Evolutionary conservation across 306 rosid genomes (phyloP), one percentile per base, ranked within the genome.

Genomic region (Quercus wislizeni): DNA sequence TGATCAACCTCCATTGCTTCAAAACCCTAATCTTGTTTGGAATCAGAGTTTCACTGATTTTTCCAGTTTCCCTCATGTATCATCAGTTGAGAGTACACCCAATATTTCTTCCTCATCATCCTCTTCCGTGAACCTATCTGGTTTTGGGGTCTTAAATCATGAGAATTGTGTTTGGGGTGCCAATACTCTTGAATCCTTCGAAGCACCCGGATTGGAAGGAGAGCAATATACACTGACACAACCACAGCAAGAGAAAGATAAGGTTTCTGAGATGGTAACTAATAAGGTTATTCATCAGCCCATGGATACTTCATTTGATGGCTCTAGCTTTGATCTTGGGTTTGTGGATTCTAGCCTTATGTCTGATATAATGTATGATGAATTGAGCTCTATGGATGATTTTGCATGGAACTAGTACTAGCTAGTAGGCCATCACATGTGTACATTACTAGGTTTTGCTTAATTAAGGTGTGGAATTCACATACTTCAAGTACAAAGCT

Each of bases 321-420:
- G 75, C 61, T 78, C 84, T 75, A 80, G 77, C 84, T 81, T 92
- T 81, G 94, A 92, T 72, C 84, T 82, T 85, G 92, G 88, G 46
- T 86, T 88, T 83, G 49, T 84, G 79, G 97, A 92, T 70, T 81
- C 90, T 81, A 78, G 89, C 51, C 81, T 86, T 64, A 69, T 74
- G 75, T 83, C 92, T 63, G 94, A 85, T 56, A 84, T 84, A 43
- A 76, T 81, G 81, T 77, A 86, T 77, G 64, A 85, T 61, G 91
- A 92, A 75, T 62, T 82, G 20, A 74, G 81, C 64, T 84, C 85
- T 67, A 78, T 83, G 83, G 83, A 81, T 83, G 88, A 90, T 52
- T 77, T 92, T 90, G 84, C 89, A 77, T 92, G 97, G 94, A 84
- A 81, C 80, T 87, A 88, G 86, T 41, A 41, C 88, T 90, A 71